These are phyloP conservation scores for Clathrus columnatus DNA, from an alignment of 768 basidiomycete species.

Conservation along the genomic window DNA sequence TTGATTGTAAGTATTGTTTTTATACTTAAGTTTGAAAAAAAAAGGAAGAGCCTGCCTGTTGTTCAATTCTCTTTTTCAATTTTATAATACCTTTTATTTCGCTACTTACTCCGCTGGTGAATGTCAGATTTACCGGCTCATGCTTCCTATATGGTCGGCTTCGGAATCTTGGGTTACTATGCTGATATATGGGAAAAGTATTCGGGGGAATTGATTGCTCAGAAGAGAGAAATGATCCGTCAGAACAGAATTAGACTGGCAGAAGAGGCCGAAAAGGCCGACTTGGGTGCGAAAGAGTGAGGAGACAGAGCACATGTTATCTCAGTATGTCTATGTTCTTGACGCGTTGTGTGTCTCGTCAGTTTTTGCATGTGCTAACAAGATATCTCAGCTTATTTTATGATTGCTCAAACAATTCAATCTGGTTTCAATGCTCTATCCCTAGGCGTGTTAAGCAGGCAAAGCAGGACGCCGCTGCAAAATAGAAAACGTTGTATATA, in stretches of 20 bases:
- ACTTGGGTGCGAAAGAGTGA: neutral
- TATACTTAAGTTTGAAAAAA: neutral
- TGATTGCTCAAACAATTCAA: too few species aligned
- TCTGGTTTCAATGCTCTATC: too few species aligned
- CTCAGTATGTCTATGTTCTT: too few species aligned
- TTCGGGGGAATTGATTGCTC: conserved; percentile 50
- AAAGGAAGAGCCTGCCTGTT: too few species aligned
- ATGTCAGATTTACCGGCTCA: conserved; percentile 75
- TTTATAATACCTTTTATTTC: neutral
- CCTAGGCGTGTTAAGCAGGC: too few species aligned
- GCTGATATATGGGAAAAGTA: conserved; percentile 58
- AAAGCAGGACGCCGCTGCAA: too few species aligned
- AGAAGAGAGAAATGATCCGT: conserved; percentile 53
- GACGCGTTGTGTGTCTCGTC: too few species aligned
- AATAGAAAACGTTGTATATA: neutral
- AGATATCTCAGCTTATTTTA: too few species aligned
- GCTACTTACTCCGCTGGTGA: neutral
- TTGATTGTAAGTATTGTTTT: conserved; percentile 57
- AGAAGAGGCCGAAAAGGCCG: conserved; percentile 24
- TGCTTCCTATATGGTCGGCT: conserved; percentile 55
- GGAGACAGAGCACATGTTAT: too few species aligned
- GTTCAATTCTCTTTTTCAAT: neutral
- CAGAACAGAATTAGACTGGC: conserved; percentile 38
- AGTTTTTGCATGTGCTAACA: too few species aligned
- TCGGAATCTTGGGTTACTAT: conserved; percentile 70